Percentiles rank a stretch among this genome's conserved stretches.
Conservation (phyloP, 768 basidiomycete species). For the Zangia roseola region DNA sequence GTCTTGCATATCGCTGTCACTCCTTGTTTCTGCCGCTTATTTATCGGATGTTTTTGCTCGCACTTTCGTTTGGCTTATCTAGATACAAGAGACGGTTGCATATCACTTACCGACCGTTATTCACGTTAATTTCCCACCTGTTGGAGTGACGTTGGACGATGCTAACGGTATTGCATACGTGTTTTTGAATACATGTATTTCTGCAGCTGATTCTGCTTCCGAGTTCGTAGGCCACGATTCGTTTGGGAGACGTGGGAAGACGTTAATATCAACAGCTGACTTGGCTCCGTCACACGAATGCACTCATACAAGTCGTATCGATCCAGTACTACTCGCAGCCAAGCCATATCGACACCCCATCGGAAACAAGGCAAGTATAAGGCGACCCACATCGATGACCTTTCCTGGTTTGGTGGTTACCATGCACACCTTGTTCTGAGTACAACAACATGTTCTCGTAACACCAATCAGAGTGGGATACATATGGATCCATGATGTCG, state of each 20-base stretch:
- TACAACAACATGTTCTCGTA: slow-evolving; percentile 4
- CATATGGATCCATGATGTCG: background rate
- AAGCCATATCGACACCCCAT: background rate
- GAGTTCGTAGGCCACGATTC: too few species aligned
- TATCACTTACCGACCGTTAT: too few species aligned
- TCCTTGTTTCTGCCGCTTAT: background rate
- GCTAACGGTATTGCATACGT: background rate
- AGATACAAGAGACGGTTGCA: too few species aligned
- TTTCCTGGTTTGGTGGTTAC: background rate
- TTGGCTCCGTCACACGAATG: too few species aligned
- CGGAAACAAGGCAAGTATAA: background rate
- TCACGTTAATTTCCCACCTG: too few species aligned
- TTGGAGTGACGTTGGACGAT: too few species aligned
- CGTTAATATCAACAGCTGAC: too few species aligned
- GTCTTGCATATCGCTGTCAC: background rate
- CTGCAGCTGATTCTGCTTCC: too few species aligned
- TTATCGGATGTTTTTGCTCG: background rate
- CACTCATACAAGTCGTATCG: too few species aligned
- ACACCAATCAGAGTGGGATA: background rate
- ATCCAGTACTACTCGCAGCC: too few species aligned
- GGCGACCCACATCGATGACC: background rate
- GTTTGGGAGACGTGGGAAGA: too few species aligned
- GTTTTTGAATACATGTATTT: background rate
- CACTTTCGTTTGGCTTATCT: too few species aligned
- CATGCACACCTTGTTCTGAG: slow-evolving; percentile 14